phyloP scores from a whole-genome alignment of 1,139 yeast species.

The Williopsis jadinii region DNA sequence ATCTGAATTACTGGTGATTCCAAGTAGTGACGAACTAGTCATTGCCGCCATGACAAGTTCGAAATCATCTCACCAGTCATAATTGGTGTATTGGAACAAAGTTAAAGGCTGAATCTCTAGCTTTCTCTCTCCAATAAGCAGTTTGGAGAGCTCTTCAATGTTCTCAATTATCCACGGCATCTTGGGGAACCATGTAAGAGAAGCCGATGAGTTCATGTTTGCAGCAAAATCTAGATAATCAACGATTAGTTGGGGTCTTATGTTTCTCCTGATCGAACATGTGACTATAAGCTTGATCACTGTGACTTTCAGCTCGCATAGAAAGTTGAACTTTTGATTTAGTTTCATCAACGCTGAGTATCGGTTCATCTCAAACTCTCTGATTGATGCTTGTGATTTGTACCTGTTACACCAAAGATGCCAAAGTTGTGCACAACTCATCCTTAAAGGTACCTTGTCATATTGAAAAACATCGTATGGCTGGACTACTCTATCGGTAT shows the following conservation, averaged over 20 bases:
- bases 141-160: neutral
- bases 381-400: slow-evolving; percentile 1
- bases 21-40: slow-evolving; percentile 1
- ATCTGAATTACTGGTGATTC: slow-evolving; percentile 1
- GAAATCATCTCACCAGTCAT: neutral
- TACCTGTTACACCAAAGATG: slow-evolving; percentile 3
- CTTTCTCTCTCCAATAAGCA: neutral
- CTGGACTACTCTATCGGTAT: neutral
- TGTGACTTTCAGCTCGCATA: neutral
- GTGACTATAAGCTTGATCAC: slow-evolving; percentile 1
- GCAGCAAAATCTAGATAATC: slow-evolving; percentile 4
- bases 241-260: slow-evolving; percentile 3
- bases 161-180: no score
- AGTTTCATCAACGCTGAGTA: neutral
- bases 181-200: neutral
- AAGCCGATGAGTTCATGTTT: neutral
- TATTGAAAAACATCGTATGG: slow-evolving; percentile 2
- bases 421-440: slow-evolving; percentile 3
- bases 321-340: neutral
- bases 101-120: neutral
- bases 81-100: neutral
- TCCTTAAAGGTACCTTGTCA: neutral
- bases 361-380: slow-evolving; percentile 1
- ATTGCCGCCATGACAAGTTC: slow-evolving; percentile 1
- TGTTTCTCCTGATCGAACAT: neutral